Percentiles rank a stretch among this genome's conserved stretches.
Conservation (phyloP, 2,329 filamentous ascomycete species). For the Aspergillus sp. region DNA sequence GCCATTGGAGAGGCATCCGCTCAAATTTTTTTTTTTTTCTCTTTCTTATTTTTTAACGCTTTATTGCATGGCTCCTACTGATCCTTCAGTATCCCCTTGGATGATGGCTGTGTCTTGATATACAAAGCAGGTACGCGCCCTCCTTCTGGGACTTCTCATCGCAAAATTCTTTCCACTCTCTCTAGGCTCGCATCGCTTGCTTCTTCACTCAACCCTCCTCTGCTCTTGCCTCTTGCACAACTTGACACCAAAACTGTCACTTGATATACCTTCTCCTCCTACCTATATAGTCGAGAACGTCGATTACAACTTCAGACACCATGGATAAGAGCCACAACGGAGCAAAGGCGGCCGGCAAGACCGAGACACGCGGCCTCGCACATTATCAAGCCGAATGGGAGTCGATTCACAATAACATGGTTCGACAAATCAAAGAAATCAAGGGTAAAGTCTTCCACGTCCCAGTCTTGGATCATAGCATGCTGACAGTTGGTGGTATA, state of each 20-base stretch:
- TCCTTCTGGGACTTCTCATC: background rate
- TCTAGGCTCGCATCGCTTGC: background rate
- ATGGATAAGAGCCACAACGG: slow-evolving; percentile 9
- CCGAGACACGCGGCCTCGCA: slow-evolving; percentile 11
- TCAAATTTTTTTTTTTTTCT: background rate
- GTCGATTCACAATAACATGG: slow-evolving; percentile 23
- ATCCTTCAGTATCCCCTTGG: background rate
- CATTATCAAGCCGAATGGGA: slow-evolving; percentile 23
- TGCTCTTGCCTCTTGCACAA: background rate
- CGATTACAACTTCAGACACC: background rate
- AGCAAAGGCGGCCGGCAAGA: background rate
- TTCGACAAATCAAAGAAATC: slow-evolving; percentile 22
- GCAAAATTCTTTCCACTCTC: background rate
- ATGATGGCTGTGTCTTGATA: background rate
- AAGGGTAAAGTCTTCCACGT: slow-evolving; percentile 10
- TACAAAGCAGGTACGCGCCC: background rate
- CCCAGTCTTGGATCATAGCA: background rate
- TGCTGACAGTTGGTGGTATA: background rate
- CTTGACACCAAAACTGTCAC: background rate
- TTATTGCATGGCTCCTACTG: background rate
- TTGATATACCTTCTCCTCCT: background rate
- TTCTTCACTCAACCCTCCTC: background rate
- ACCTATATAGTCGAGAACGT: background rate
- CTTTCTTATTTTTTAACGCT: too few species aligned
- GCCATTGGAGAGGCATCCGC: background rate